A percentile compares a stretch with the other conserved stretches of the same genome.
Conservation (phyloP, 345 rosid species). For the Ricinus communis region DNA sequence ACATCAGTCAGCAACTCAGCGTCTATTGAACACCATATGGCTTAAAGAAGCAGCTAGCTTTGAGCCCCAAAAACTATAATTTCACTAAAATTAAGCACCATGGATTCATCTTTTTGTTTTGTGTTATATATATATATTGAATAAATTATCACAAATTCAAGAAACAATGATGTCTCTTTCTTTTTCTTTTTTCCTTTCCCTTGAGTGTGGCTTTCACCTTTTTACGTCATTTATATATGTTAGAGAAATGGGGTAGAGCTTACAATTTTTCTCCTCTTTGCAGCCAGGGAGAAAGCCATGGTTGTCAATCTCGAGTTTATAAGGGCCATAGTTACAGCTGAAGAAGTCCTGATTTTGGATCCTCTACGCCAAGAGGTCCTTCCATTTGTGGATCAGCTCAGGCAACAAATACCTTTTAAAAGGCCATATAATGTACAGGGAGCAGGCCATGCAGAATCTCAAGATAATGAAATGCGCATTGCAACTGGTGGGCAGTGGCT, state of each 20-base stretch:
- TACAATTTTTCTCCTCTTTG: conserved; percentile 9
- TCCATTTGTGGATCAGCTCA: conserved; percentile 68
- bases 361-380: conserved; percentile 79
- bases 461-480: conserved; percentile 43
- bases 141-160: background rate
- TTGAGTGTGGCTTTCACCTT: background rate
- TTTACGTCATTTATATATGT: background rate
- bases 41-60: too few species aligned
- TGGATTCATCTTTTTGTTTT: background rate
- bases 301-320: conserved; percentile 85
- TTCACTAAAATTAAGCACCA: background rate
- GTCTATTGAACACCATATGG: too few species aligned
- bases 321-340: conserved; percentile 76
- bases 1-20: too few species aligned
- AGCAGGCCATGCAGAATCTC: conserved; percentile 32
- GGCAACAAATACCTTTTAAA: conserved; percentile 67
- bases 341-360: conserved; percentile 76
- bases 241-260: background rate
- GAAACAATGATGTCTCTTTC: background rate
- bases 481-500: conserved; percentile 45
- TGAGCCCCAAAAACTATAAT: background rate
- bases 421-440: conserved; percentile 36
- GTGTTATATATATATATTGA: background rate
- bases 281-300: conserved; percentile 89
- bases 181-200: background rate